These are phyloP conservation scores for Ophiostoma australiae DNA, from an alignment of 2,329 filamentous ascomycete species.

Conservation along the genomic window DNA sequence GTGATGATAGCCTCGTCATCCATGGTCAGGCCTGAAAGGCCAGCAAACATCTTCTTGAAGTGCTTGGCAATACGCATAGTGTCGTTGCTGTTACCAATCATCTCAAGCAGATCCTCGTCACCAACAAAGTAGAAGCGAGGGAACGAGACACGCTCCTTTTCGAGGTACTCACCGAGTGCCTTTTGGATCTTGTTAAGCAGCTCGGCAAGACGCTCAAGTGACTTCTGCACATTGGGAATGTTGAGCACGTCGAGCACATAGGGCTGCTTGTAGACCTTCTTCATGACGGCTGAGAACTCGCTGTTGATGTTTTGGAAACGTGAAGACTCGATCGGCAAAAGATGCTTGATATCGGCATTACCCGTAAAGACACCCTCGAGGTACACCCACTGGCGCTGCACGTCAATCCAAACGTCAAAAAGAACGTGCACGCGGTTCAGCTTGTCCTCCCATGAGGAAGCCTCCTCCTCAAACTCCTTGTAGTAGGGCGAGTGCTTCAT, in stretches of 20 bases:
- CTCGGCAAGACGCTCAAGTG: slow-evolving; percentile 90
- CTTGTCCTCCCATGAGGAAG: slow-evolving; percentile 94
- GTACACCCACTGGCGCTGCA: slow-evolving; percentile 99
- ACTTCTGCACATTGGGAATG: slow-evolving; percentile 93
- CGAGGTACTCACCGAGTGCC: slow-evolving; percentile 94
- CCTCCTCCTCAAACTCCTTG: slow-evolving; percentile 98
- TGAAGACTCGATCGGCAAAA: slow-evolving; percentile 92
- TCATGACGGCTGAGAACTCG: slow-evolving; percentile 98
- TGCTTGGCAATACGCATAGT: slow-evolving; percentile 95
- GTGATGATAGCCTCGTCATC: slow-evolving; percentile 86
- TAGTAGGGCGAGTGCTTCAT: slow-evolving; percentile 99
- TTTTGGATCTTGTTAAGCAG: slow-evolving; percentile 99
- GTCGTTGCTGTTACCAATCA: slow-evolving; percentile 99
- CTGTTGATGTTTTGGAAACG: slow-evolving; percentile 99
- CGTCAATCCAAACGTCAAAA: slow-evolving; percentile 99
- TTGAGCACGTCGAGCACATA: slow-evolving; percentile 93
- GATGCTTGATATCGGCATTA: slow-evolving; percentile 97
- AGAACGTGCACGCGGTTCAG: slow-evolving; percentile 94
- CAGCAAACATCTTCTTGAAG: slow-evolving; percentile 99
- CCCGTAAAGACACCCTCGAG: slow-evolving; percentile 98
- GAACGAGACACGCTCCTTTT: slow-evolving; percentile 95
- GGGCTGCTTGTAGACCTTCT: slow-evolving; percentile 95
- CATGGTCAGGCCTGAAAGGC: slow-evolving; percentile 82
- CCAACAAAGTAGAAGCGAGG: slow-evolving; percentile 99
- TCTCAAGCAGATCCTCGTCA: slow-evolving; percentile 95